Percentiles rank a stretch among this genome's conserved stretches.
Conservation (phyloP, 78 protist species). For the Capsaspora owczarzaki region DNA sequence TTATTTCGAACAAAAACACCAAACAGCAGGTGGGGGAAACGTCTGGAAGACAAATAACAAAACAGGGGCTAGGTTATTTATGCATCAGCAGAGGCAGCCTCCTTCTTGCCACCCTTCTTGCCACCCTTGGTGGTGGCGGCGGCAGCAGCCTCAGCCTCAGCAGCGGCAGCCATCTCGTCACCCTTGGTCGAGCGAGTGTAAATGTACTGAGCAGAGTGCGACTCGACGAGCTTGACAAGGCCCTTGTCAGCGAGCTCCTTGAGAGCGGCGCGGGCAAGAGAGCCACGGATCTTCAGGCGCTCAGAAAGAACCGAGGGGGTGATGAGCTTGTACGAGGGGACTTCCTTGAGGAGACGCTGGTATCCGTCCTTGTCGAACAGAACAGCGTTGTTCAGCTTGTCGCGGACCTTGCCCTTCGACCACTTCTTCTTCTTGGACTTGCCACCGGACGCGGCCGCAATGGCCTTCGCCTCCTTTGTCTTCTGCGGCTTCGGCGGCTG, state of each 20-base stretch:
- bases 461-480: constrained; percentile 17
- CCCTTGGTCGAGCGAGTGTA: constrained; percentile 64
- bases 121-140: too few relatives aligned
- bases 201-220: constrained; percentile 44
- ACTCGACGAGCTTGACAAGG: constrained; percentile 58
- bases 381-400: constrained; percentile 71
- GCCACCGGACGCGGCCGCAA: constrained; percentile 29
- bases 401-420: constrained; percentile 81
- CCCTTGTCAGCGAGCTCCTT: constrained; percentile 62
- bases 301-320: constrained; percentile 82
- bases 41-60: too few relatives aligned
- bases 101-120: too few relatives aligned
- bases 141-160: constrained; percentile 1
- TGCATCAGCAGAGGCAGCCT: too few relatives aligned
- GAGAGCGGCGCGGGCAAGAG: constrained; percentile 77
- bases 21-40: too few relatives aligned
- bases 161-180: neutral
- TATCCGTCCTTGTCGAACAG: constrained; percentile 68
- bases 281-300: constrained; percentile 71
- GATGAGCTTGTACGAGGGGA: constrained; percentile 74
- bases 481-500: constrained; percentile 24
- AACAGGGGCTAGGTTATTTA: too few relatives aligned
- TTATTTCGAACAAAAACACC: too few relatives aligned
- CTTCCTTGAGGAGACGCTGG: constrained; percentile 57
- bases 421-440: constrained; percentile 64